Evolutionary conservation across 2,329 filamentous ascomycete species (phyloP), one percentile per base, ranked within the genome.

Genomic region (Colletotrichum truncatum): DNA sequence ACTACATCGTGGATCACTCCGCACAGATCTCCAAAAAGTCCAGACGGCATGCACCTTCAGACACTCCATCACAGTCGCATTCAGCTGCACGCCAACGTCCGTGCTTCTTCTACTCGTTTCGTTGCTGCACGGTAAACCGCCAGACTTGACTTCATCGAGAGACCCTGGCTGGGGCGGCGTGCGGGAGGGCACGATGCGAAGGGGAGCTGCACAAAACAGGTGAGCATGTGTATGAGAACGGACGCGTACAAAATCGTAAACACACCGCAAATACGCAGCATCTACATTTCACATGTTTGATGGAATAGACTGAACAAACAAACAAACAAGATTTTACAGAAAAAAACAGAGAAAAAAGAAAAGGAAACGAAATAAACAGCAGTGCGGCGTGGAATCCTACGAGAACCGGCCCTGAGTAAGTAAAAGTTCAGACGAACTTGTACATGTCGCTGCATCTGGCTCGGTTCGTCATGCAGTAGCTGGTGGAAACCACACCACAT

Each of bases 391-490:
- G n/a, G n/a, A n/a, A n/a, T n/a, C n/a, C n/a, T n/a, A 21, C 16
- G 16, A 12, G 16, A n/a, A 30, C 14, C 46, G 30, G 23, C 11
- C 16, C 46, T 9, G 18, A 32, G 21, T 10, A 49, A 49, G 28
- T 39, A 46, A 52, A 52, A 34, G 6, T 53, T 66, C 38, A 59
- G 64, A 66, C 53, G 59, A 64, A 53, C 62, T 5, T 26, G 25
- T 36, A 16, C 41, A 25, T 66, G 52, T 41, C 32, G 23, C 60
- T 59, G 59, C 64, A 59, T 21, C 59, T 52, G 52, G 52, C 38
- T 58, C 64, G 59, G 60, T 64, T 32, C 59, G 28, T 28, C 18
- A 16, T 64, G 52, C 64, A 58, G 46, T 64, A 64, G 43, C 45
- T 34, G 49, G 39, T 28, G 36, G 38, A 57, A 51, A 57, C 45